phyloP scores from a whole-genome alignment of 1,139 yeast genomes.

The Zygosaccharomyces sapae region DNA sequence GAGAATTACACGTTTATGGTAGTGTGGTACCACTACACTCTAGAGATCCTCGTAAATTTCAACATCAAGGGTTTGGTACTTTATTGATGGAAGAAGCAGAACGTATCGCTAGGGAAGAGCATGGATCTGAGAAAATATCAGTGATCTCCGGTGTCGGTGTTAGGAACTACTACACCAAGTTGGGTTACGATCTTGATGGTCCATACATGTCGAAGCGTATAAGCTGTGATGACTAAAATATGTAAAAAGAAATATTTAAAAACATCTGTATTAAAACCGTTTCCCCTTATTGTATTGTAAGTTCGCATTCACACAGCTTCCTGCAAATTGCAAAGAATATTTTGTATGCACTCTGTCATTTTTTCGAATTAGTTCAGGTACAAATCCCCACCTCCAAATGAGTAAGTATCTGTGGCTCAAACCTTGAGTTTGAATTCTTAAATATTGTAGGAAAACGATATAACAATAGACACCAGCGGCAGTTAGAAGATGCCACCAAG shows the following conservation, averaged over 20 bases:
- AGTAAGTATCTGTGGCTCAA: constrained; percentile 49
- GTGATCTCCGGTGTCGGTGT: constrained; percentile 98
- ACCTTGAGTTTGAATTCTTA: constrained; percentile 58
- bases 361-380: constrained; percentile 42
- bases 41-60: constrained; percentile 97
- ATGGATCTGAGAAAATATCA: constrained; percentile 83
- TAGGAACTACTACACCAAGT: constrained; percentile 84
- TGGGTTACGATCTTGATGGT: constrained; percentile 91
- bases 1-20: constrained; percentile 96
- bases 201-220: constrained; percentile 83
- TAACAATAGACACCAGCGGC: constrained; percentile 77
- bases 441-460: constrained; percentile 57
- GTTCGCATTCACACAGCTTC: constrained; percentile 15
- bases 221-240: constrained; percentile 5
- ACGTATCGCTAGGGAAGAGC: constrained; percentile 91
- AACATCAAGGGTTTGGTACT: constrained; percentile 99
- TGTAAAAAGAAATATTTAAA: not conserved
- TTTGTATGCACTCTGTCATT: constrained; percentile 26
- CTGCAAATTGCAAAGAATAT: constrained; percentile 29
- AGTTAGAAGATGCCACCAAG: constrained; percentile 96
- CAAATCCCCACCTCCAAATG: constrained; percentile 47
- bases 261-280: constrained; percentile 1
- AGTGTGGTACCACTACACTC: constrained; percentile 95
- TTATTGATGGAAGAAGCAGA: constrained; percentile 98
- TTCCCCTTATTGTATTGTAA: constrained; percentile 2